Conservation (phyloP, 176 grass and related monocot species). For the Oryza rufipogon region DNA sequence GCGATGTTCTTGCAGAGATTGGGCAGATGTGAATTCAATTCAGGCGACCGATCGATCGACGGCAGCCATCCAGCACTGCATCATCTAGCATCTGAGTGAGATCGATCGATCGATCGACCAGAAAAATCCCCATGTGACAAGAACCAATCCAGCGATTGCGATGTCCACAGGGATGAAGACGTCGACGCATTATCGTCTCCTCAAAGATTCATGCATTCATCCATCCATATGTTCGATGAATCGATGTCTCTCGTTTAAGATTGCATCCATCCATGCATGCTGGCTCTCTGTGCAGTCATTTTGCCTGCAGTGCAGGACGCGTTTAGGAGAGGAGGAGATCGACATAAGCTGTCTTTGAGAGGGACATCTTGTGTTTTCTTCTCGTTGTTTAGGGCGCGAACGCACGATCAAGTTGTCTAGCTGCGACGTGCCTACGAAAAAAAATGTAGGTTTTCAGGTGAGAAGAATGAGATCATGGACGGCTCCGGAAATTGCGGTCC, state of each 20-base stretch:
- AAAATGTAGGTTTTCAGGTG: slow-evolving; percentile 17
- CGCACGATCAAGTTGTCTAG: not conserved
- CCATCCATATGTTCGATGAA: not conserved
- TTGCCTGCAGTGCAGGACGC: not conserved
- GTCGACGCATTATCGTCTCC: not conserved
- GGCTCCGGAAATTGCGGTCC: slow-evolving; percentile 33
- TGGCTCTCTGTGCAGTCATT: too few relatives aligned
- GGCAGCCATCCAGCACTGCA: too few relatives aligned
- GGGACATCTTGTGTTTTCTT: slow-evolving; percentile 34
- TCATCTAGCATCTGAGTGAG: too few relatives aligned
- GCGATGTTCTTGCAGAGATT: not conserved
- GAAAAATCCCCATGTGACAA: slow-evolving; percentile 28
- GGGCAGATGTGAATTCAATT: not conserved
- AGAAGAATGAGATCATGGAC: slow-evolving; percentile 11
- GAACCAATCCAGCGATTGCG: not conserved
- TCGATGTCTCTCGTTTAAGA: not conserved
- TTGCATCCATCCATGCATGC: not conserved
- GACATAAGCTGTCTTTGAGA: slow-evolving; percentile 24
- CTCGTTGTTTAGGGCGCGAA: slow-evolving; percentile 28
- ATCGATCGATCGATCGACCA: too few relatives aligned
- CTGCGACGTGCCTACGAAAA: too few relatives aligned
- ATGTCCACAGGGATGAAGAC: not conserved
- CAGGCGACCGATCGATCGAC: not conserved
- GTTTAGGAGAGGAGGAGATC: not conserved
- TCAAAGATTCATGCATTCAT: not conserved